These are phyloP conservation scores for Polyporus tsugae DNA, from an alignment of 1,284 basidiomycete genomes.

Conservation along the genomic window DNA sequence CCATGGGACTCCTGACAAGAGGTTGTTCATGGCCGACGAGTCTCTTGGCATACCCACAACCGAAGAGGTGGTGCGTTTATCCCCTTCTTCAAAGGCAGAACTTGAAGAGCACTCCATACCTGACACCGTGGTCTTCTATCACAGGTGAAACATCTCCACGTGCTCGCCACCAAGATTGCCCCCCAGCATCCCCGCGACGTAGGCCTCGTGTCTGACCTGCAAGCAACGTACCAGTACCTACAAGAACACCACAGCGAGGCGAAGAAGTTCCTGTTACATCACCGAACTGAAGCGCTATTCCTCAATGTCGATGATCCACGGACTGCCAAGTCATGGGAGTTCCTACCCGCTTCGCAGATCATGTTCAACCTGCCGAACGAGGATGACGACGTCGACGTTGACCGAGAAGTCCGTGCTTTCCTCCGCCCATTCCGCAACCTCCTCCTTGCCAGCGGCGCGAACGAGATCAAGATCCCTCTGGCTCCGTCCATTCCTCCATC, in stretches of 20 bases:
- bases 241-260: conserved; percentile 37
- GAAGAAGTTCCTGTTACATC: conserved; percentile 3
- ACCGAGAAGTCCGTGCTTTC: conserved; percentile 41
- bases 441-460: conserved; percentile 44
- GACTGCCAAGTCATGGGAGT: conserved; percentile 38
- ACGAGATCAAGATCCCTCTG: conserved; percentile 35
- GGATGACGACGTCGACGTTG: conserved; percentile 21
- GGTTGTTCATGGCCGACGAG: conserved; percentile 44
- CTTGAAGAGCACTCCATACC: neutral
- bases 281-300: conserved; percentile 40
- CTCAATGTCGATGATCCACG: conserved; percentile 49
- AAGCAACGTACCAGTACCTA: conserved; percentile 50
- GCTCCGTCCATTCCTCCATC: conserved; percentile 18
- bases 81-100: neutral
- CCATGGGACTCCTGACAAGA: conserved; percentile 36
- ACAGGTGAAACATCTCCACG: conserved; percentile 49
- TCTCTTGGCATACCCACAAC: conserved; percentile 48
- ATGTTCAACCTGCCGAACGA: conserved; percentile 45
- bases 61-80: conserved; percentile 50
- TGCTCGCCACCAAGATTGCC: conserved; percentile 40
- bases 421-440: conserved; percentile 43
- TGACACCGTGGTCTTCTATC: conserved; percentile 2
- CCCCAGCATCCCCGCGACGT: conserved; percentile 34
- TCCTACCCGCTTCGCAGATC: conserved; percentile 44
- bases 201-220: conserved; percentile 43